These are phyloP conservation scores for Colletotrichum sp. DNA, from an alignment of 2,329 filamentous ascomycete genomes.

Conservation along the genomic window DNA sequence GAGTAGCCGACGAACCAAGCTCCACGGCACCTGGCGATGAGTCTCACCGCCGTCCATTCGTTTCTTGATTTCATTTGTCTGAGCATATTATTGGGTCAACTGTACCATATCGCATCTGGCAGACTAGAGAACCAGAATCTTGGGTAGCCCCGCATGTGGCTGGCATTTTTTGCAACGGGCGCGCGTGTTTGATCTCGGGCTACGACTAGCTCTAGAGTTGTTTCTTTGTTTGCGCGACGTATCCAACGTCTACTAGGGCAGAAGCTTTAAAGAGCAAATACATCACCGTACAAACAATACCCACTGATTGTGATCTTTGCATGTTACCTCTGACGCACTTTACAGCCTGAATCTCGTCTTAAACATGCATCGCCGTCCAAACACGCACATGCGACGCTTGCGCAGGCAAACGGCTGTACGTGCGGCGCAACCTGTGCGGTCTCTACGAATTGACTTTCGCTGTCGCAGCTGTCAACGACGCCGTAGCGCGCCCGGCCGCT, in stretches of 20 bases:
- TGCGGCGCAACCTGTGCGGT: not conserved
- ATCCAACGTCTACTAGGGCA: not conserved
- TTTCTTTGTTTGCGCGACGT: not conserved
- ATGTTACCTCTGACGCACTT: not conserved
- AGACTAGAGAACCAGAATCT: not conserved
- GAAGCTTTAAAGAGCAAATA: not conserved
- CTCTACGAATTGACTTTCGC: not conserved
- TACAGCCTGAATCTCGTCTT: not conserved
- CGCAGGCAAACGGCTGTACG: not conserved
- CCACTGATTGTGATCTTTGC: not conserved
- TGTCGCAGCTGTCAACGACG: not conserved
- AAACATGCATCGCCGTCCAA: not conserved
- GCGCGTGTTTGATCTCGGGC: not conserved
- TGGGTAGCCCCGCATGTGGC: not conserved
- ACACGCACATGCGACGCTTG: not conserved
- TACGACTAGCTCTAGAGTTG: not conserved
- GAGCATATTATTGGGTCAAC: not conserved
- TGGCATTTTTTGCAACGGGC: not conserved
- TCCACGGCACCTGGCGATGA: constrained; percentile 64
- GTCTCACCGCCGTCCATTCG: not conserved
- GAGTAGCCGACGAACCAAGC: constrained; percentile 46
- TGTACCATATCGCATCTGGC: not conserved
- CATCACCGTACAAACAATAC: not conserved
- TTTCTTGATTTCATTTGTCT: not conserved
- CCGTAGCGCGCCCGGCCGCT: not conserved